Evolutionary conservation across 768 basidiomycete genomes (phyloP).

Genomic region (Auricularia heimuer): DNA sequence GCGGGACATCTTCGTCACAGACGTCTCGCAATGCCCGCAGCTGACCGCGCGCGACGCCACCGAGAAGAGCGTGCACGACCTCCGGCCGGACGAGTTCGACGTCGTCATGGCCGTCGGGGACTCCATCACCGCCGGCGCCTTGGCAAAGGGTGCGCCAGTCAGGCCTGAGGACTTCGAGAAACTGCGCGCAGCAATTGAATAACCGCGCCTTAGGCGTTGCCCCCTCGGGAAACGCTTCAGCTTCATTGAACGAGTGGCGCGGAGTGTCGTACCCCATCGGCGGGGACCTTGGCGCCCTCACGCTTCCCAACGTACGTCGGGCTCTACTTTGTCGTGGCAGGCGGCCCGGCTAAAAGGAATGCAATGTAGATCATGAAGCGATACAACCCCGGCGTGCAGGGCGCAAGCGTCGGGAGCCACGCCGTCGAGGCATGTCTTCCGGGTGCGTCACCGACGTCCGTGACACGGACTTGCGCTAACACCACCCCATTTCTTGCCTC

Average conservation of each 20-base stretch:
- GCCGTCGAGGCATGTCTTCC: slow-evolving; percentile 9
- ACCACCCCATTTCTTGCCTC: too few species aligned
- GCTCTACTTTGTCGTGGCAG: neutral
- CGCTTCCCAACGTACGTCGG: slow-evolving; percentile 14
- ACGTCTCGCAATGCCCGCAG: neutral
- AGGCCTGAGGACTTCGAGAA: too few species aligned
- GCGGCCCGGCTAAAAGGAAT: too few species aligned
- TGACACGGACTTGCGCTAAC: too few species aligned
- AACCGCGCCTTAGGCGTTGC: too few species aligned
- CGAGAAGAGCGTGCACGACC: neutral
- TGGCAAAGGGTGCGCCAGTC: slow-evolving; percentile 11
- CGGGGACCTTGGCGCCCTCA: slow-evolving; percentile 12
- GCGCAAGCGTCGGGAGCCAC: slow-evolving; percentile 9
- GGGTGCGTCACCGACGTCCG: too few species aligned
- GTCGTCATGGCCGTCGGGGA: slow-evolving; percentile 25
- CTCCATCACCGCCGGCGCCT: slow-evolving; percentile 23
- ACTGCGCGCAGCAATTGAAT: too few species aligned
- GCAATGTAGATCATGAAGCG: slow-evolving; percentile 9
- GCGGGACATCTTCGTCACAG: neutral
- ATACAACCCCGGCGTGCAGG: slow-evolving; percentile 9
- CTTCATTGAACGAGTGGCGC: slow-evolving; percentile 12
- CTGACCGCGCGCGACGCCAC: neutral
- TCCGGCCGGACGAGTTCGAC: slow-evolving; percentile 21
- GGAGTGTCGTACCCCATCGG: slow-evolving; percentile 15
- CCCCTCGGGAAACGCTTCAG: neutral